These are phyloP conservation scores for Durio zibethinus DNA, from an alignment of 345 rosid species.

Conservation along the genomic window DNA sequence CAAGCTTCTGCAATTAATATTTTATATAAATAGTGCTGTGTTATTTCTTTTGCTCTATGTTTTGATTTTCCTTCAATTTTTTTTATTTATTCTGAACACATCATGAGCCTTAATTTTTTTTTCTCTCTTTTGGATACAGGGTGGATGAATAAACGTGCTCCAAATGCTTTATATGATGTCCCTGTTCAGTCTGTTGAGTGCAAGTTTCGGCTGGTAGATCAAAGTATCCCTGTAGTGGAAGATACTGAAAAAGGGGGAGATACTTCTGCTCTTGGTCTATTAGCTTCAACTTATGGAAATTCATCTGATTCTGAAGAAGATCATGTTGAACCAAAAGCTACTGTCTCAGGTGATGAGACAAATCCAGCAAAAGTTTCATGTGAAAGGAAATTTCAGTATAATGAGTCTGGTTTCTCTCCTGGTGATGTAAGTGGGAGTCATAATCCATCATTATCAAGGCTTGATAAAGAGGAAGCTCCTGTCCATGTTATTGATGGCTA, in stretches of 20 bases:
- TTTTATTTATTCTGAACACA: not conserved
- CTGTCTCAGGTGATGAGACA: slow-evolving; percentile 30
- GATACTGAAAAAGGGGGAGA: slow-evolving; percentile 26
- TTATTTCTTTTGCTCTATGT: not conserved
- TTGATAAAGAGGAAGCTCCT: slow-evolving; percentile 31
- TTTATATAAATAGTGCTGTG: not conserved
- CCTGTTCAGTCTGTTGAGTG: slow-evolving; percentile 44
- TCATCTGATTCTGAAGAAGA: slow-evolving; percentile 95
- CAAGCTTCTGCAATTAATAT: not conserved
- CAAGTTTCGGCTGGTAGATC: slow-evolving; percentile 30
- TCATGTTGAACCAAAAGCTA: slow-evolving; percentile 32
- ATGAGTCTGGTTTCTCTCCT: slow-evolving; percentile 21
- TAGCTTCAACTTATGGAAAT: slow-evolving; percentile 79
- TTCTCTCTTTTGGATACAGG: slow-evolving; percentile 40
- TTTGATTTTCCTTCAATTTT: not conserved
- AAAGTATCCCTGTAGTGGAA: slow-evolving; percentile 32
- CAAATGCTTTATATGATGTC: slow-evolving; percentile 36
- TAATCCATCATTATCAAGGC: slow-evolving; percentile 12
- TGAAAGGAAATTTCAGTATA: slow-evolving; percentile 24
- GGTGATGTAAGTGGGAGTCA: slow-evolving; percentile 24
- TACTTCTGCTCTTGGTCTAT: slow-evolving; percentile 68
- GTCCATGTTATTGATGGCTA: slow-evolving; percentile 25
- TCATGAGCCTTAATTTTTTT: not conserved
- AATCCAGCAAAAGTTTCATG: slow-evolving; percentile 20
- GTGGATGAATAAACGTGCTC: slow-evolving; percentile 29